phyloP scores from a whole-genome alignment of 371 early-diverging fungal species.

The Cokeromyces recurvatus region DNA sequence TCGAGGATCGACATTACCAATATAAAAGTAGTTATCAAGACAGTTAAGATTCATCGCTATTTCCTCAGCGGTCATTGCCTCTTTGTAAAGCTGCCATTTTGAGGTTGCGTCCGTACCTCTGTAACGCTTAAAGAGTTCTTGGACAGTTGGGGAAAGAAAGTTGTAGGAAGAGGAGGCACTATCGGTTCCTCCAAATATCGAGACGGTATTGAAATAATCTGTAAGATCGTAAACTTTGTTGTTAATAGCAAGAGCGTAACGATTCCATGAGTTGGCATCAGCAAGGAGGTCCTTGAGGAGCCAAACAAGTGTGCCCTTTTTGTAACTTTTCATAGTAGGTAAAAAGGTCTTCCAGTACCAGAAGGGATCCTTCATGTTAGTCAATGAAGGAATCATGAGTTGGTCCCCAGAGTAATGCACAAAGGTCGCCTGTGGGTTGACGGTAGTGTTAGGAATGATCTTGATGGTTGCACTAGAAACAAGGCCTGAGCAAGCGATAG shows the following conservation, averaged over 20 bases:
- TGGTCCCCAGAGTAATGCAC: slow-evolving; percentile 28
- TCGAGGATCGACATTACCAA: slow-evolving; percentile 80
- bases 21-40: slow-evolving; percentile 75
- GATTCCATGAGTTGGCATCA: slow-evolving; percentile 29
- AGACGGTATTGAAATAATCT: slow-evolving; percentile 48
- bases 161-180: slow-evolving; percentile 27
- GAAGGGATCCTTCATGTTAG: slow-evolving; percentile 11
- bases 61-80: slow-evolving; percentile 14
- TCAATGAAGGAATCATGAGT: neutral
- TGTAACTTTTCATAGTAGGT: slow-evolving; percentile 50
- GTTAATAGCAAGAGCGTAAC: slow-evolving; percentile 53
- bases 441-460: slow-evolving; percentile 20
- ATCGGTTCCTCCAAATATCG: slow-evolving; percentile 17
- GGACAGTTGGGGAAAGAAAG: slow-evolving; percentile 41
- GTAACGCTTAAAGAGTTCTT: slow-evolving; percentile 51
- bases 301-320: slow-evolving; percentile 58
- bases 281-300: slow-evolving; percentile 28
- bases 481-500: slow-evolving; percentile 42
- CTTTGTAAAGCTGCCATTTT: slow-evolving; percentile 37
- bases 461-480: slow-evolving; percentile 22
- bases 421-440: slow-evolving; percentile 7
- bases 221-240: slow-evolving; percentile 68
- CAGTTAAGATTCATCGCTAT: slow-evolving; percentile 50
- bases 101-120: slow-evolving; percentile 59
- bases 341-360: slow-evolving; percentile 61